Conservation (phyloP, 1,284 basidiomycete species). For the Mycena sp. region DNA sequence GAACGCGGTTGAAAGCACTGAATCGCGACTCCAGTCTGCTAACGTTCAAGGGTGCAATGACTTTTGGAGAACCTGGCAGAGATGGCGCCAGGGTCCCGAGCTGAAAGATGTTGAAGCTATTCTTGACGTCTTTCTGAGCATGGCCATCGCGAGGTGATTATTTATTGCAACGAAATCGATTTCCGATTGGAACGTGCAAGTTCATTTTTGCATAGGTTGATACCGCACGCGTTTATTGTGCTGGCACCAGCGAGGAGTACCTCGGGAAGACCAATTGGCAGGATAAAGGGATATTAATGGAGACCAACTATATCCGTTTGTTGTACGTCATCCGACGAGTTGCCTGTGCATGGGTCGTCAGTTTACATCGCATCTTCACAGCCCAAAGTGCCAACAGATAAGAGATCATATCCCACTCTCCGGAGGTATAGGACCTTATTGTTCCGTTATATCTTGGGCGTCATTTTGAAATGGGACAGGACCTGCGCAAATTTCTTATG, state of each 20-base stretch:
- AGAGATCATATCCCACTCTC: background rate
- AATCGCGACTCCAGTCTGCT: background rate
- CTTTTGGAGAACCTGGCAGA: constrained; percentile 54
- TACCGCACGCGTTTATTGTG: constrained; percentile 45
- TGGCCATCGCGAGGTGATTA: constrained; percentile 56
- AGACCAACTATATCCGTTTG: constrained; percentile 14
- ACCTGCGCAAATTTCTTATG: constrained; percentile 11
- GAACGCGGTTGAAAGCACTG: background rate
- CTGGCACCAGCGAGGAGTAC: constrained; percentile 58
- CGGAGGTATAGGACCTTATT: background rate
- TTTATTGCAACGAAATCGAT: too few relatives aligned
- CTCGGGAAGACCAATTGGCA: constrained; percentile 21
- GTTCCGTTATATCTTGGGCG: background rate
- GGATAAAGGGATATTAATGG: constrained; percentile 15
- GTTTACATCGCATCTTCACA: background rate
- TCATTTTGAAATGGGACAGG: background rate
- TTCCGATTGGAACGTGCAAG: too few relatives aligned
- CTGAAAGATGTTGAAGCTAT: constrained; percentile 46
- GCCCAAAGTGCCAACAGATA: background rate
- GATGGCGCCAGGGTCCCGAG: constrained; percentile 52
- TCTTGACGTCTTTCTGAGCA: constrained; percentile 55
- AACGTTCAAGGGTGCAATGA: constrained; percentile 54
- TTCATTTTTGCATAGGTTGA: constrained; percentile 13
- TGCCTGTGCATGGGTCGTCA: background rate
- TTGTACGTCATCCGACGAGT: background rate